A percentile compares a stretch with the other conserved stretches of the same genome.
phyloP scores from a whole-genome alignment of 2,329 filamentous ascomycete genomes.

The Plenodomus lindquistii region DNA sequence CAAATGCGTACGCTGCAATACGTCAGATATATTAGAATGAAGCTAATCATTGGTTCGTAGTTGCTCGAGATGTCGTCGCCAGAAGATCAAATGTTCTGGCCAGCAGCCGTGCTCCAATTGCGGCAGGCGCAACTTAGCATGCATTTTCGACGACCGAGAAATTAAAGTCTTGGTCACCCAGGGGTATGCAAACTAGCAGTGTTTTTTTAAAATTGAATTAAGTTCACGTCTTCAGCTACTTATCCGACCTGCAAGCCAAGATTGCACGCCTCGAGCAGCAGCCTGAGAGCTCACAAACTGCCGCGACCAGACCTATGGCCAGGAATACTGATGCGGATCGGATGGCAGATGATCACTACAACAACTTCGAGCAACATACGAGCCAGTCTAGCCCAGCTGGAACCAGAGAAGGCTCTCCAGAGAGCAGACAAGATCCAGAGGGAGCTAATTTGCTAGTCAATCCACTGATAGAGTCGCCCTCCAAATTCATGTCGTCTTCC shows the following conservation, averaged over 20 bases:
- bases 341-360: not conserved
- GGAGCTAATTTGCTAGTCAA: conserved; percentile 28
- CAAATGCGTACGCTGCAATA: conserved; percentile 18
- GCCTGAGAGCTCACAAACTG: not conserved
- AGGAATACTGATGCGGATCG: not conserved
- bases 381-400: conserved; percentile 15
- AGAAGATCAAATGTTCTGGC: conserved; percentile 40
- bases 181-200: conserved; percentile 21
- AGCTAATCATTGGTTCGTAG: conserved; percentile 11
- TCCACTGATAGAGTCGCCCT: conserved; percentile 28
- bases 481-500: conserved; percentile 33
- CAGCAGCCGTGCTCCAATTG: conserved; percentile 36
- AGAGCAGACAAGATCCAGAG: conserved; percentile 20
- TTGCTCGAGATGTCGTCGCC: conserved; percentile 34
- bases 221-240: conserved; percentile 19
- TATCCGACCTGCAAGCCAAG: conserved; percentile 30
- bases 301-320: not conserved
- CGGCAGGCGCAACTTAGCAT: conserved; percentile 28
- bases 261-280: conserved; percentile 21
- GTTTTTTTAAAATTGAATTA: not conserved
- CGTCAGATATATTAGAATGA: not conserved
- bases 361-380: not conserved
- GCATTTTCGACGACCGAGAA: conserved; percentile 37
- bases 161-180: conserved; percentile 36
- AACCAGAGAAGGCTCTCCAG: conserved; percentile 24